Evolutionary conservation across 1,284 basidiomycete genomes (phyloP).

Genomic region (Marasmius oreades): DNA sequence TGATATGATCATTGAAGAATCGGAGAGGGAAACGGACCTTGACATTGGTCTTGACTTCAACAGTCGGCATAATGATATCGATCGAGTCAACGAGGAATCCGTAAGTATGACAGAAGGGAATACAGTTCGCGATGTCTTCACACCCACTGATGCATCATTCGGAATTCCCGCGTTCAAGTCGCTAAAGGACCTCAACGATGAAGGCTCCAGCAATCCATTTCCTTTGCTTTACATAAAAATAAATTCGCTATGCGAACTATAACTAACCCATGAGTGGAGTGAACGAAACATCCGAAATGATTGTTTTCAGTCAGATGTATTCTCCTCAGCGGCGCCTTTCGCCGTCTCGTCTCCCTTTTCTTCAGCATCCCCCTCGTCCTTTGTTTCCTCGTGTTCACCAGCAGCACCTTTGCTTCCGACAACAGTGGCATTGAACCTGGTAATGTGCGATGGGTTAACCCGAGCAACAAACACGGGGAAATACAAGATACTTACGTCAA

Average conservation of each 20-base stretch:
- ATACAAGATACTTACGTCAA: conserved; percentile 51
- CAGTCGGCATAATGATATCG: conserved; percentile 47
- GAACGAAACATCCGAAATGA: too few species aligned
- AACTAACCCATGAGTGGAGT: too few species aligned
- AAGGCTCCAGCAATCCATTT: too few species aligned
- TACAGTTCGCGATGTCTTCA: too few species aligned
- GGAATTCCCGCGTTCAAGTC: too few species aligned
- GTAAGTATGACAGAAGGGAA: too few species aligned
- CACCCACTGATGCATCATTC: too few species aligned
- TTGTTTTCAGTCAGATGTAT: neutral
- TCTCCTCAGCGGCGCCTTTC: conserved; percentile 18
- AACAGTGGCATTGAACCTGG: conserved; percentile 75
- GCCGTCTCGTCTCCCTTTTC: conserved; percentile 22
- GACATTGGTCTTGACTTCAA: conserved; percentile 59
- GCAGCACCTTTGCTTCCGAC: conserved; percentile 65
- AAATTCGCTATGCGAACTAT: too few species aligned
- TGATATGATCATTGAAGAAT: neutral
- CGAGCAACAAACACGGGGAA: conserved; percentile 6
- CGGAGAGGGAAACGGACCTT: conserved; percentile 29
- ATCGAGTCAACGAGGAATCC: too few species aligned
- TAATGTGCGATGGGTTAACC: neutral
- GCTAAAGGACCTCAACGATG: too few species aligned
- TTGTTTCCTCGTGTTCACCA: conserved; percentile 29
- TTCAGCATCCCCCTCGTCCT: conserved; percentile 28
- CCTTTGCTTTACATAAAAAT: too few species aligned